A percentile compares a stretch with the other conserved stretches of the same genome.
These are phyloP conservation scores for Mesembryanthemum crystallinum DNA, from an alignment of 148 eudicot species.

Conservation along the genomic window DNA sequence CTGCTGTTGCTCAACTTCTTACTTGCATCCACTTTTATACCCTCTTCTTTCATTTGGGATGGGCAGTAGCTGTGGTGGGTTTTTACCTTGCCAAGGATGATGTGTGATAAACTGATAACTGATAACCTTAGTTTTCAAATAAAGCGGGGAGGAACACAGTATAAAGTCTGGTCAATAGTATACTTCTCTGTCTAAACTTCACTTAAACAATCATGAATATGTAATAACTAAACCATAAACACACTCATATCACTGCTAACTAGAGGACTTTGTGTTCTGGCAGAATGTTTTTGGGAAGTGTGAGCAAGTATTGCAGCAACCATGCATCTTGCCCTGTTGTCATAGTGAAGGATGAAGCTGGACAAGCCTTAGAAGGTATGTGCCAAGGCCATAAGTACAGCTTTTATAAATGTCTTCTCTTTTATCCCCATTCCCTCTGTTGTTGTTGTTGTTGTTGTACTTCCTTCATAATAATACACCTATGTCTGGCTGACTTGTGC, in stretches of 20 bases:
- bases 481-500: not conserved
- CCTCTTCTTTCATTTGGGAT: not conserved
- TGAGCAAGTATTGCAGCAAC: conserved; percentile 78
- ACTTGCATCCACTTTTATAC: not conserved
- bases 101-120: not conserved
- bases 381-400: not conserved
- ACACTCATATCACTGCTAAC: not conserved
- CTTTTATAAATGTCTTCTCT: not conserved
- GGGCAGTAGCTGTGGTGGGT: not conserved
- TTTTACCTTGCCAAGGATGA: not conserved
- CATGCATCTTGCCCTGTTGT: conserved; percentile 68
- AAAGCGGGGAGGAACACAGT: not conserved
- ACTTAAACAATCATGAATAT: not conserved
- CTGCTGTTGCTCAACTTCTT: not conserved
- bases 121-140: not conserved
- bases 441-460: no score
- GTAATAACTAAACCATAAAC: not conserved
- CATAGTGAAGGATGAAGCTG: conserved; percentile 53
- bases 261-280: conserved; percentile 10
- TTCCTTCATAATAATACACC: not conserved
- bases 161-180: not conserved
- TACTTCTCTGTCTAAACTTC: not conserved
- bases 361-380: conserved; percentile 36
- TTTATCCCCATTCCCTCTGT: not conserved
- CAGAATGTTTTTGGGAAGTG: conserved; percentile 89